Evolutionary conservation across 1,284 basidiomycete species (phyloP).

Genomic region (Rhizopogon parksii): DNA sequence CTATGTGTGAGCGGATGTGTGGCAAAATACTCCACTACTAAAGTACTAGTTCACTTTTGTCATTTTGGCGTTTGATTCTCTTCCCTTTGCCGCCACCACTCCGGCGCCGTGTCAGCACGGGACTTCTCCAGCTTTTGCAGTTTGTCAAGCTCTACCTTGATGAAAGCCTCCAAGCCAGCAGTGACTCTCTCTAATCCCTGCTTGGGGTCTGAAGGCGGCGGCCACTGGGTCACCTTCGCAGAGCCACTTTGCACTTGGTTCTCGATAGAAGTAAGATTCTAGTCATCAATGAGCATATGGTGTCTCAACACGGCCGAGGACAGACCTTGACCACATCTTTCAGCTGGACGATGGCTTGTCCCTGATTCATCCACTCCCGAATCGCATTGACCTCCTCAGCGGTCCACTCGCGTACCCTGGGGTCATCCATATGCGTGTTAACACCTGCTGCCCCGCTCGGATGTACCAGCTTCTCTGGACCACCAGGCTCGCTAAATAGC

Average conservation of each 20-base stretch:
- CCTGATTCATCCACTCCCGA: constrained; percentile 21
- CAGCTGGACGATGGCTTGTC: constrained; percentile 15
- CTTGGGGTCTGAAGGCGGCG: constrained; percentile 17
- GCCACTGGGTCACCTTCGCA: constrained; percentile 12
- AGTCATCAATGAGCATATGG: constrained; percentile 4
- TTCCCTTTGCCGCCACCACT: constrained; percentile 28
- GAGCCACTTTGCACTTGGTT: constrained; percentile 6
- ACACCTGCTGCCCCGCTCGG: constrained; percentile 11
- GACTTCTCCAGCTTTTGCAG: constrained; percentile 18
- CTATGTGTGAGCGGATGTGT: not conserved
- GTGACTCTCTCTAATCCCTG: constrained; percentile 1
- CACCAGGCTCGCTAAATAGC: constrained; percentile 22
- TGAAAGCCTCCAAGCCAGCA: constrained; percentile 21
- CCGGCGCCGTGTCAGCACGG: constrained; percentile 18
- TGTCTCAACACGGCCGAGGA: not conserved
- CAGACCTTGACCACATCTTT: constrained; percentile 23
- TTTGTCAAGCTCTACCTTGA: constrained; percentile 21
- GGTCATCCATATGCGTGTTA: constrained; percentile 35
- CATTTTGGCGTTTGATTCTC: constrained; percentile 14
- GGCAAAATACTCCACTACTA: not conserved
- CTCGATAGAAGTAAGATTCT: constrained; percentile 17
- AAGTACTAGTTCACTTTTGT: too few species aligned
- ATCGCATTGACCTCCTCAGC: constrained; percentile 24
- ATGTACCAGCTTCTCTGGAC: constrained; percentile 17
- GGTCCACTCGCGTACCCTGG: constrained; percentile 32